A percentile compares a stretch with the other conserved stretches of the same genome.
Evolutionary conservation across 441 rosid genomes (phyloP).

Genomic region (Populus hybrid): DNA sequence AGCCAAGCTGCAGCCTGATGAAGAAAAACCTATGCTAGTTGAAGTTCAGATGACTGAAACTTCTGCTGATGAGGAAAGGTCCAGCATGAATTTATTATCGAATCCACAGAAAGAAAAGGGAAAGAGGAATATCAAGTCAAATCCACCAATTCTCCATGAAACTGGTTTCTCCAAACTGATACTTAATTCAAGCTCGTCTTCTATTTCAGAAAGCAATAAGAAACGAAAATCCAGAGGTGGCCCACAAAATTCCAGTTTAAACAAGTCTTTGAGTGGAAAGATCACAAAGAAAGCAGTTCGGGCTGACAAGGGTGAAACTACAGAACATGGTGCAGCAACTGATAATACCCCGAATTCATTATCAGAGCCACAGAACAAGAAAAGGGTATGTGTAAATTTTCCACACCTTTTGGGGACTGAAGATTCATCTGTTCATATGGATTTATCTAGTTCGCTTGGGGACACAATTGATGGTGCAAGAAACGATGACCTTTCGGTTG

Average conservation of each 20-base stretch:
- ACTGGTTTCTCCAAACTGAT: conserved; percentile 6
- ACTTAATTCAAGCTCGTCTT: conserved; percentile 19
- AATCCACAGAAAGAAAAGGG: conserved; percentile 25
- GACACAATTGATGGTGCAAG: conserved; percentile 9
- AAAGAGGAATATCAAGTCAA: conserved; percentile 22
- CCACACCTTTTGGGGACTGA: conserved; percentile 21
- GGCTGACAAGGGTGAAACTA: conserved; percentile 18
- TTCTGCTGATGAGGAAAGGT: conserved; percentile 22
- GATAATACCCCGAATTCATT: conserved; percentile 10
- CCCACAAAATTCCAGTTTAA: conserved; percentile 16
- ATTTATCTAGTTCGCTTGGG: conserved; percentile 18
- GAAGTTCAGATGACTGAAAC: conserved; percentile 24
- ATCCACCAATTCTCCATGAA: conserved; percentile 12
- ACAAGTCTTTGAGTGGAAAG: conserved; percentile 22
- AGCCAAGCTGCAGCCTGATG: conserved; percentile 16
- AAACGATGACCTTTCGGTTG: conserved; percentile 17
- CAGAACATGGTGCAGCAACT: conserved; percentile 15
- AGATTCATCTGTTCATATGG: conserved; percentile 23
- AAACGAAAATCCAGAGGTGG: conserved; percentile 12
- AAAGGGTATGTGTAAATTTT: conserved; percentile 14
- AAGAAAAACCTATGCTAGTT: conserved; percentile 17
- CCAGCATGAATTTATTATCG: conserved; percentile 16
- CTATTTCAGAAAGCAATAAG: conserved; percentile 29
- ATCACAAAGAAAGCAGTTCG: conserved; percentile 23
- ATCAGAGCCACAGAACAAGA: conserved; percentile 22